phyloP scores from a whole-genome alignment of 2,329 filamentous ascomycete genomes.

The Diaporthe eres region DNA sequence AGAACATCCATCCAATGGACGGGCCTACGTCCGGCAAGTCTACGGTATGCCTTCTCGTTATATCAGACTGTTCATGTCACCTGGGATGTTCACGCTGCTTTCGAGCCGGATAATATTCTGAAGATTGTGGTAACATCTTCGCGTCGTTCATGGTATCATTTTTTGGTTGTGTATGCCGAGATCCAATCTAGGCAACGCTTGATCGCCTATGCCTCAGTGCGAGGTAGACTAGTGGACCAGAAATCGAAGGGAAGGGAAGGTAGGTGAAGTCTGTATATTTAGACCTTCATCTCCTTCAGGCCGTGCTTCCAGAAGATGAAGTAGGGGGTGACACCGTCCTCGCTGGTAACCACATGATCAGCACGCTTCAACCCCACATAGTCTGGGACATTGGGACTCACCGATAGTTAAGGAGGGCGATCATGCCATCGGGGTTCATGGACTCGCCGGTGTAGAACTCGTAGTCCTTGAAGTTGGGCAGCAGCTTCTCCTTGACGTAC shows the following conservation, averaged over 20 bases:
- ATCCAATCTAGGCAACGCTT: constrained; percentile 35
- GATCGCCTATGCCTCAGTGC: constrained; percentile 31
- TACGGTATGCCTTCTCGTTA: neutral
- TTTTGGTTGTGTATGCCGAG: constrained; percentile 38
- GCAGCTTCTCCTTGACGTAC: constrained; percentile 87
- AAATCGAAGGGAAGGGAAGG: constrained; percentile 21
- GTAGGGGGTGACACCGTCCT: constrained; percentile 93
- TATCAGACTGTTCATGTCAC: neutral
- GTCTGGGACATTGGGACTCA: constrained; percentile 4
- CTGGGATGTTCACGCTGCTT: neutral
- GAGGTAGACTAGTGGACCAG: constrained; percentile 23
- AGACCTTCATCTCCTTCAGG: constrained; percentile 91
- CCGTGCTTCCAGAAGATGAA: constrained; percentile 97
- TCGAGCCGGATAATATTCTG: constrained; percentile 4
- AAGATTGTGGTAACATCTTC: constrained; percentile 29
- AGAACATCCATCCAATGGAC: neutral
- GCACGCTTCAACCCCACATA: neutral
- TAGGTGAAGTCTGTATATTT: constrained; percentile 51
- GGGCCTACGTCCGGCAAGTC: no score
- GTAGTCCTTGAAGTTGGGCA: constrained; percentile 92
- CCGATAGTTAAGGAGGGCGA: constrained; percentile 96
- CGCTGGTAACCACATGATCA: constrained; percentile 52
- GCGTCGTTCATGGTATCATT: constrained; percentile 41
- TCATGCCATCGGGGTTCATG: constrained; percentile 95
- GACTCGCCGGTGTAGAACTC: constrained; percentile 94